Percentiles rank a stretch among this genome's conserved stretches.
Conservation (phyloP, 441 rosid genomes). For the Erodium texanum region DNA sequence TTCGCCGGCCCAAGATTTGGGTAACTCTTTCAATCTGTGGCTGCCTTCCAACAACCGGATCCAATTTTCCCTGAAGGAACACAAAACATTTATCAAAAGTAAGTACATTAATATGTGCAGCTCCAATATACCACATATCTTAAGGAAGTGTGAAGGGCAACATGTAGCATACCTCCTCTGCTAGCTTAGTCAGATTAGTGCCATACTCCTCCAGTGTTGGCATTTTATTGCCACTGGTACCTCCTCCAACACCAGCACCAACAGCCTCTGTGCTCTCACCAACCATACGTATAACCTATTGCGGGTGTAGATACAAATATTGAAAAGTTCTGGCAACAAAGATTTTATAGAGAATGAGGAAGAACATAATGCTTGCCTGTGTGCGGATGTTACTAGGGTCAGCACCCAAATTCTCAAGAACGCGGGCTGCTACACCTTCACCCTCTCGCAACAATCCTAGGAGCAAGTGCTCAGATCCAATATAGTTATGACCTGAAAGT, state of each 20-base stretch:
- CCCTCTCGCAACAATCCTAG: conserved; percentile 91
- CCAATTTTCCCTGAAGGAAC: conserved; percentile 57
- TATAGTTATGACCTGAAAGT: conserved; percentile 82
- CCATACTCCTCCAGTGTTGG: conserved; percentile 99
- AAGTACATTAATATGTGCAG: not conserved
- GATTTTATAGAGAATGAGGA: conserved; percentile 3
- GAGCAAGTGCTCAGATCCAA: conserved; percentile 96
- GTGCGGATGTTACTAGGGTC: conserved; percentile 89
- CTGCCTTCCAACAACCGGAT: conserved; percentile 96
- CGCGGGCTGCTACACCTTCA: conserved; percentile 99
- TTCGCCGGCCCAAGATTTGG: conserved; percentile 82
- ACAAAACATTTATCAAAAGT: not conserved
- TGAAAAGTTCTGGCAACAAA: not conserved
- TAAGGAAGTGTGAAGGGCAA: not conserved
- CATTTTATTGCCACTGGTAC: conserved; percentile 69
- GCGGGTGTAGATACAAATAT: conserved; percentile 4
- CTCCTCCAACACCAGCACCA: conserved; percentile 74
- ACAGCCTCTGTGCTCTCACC: conserved; percentile 85
- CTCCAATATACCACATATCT: not conserved
- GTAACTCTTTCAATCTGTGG: conserved; percentile 78
- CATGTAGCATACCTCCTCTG: conserved; percentile 66
- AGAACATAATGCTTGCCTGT: conserved; percentile 43
- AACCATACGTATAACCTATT: conserved; percentile 91
- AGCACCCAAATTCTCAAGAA: conserved; percentile 90
- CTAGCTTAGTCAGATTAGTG: conserved; percentile 89